These are phyloP conservation scores for Achaetomiella virescens DNA, from an alignment of 495 filamentous ascomycete species.

Conservation along the genomic window DNA sequence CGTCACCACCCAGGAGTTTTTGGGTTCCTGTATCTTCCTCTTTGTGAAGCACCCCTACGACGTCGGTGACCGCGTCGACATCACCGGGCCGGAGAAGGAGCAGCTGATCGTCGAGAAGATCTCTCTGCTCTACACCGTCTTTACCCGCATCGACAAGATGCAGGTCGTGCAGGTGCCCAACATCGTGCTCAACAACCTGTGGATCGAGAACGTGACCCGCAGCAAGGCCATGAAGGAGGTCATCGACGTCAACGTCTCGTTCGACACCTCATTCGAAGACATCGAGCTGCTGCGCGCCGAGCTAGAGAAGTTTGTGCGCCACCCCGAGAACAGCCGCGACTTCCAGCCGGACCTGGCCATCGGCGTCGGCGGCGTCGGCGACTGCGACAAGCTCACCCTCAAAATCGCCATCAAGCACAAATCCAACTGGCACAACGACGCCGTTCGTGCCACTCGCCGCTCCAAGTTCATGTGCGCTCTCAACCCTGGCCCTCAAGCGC, in stretches of 20 bases:
- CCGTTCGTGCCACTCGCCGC: constrained; percentile 70
- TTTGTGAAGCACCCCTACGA: constrained; percentile 94
- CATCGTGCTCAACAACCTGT: constrained; percentile 79
- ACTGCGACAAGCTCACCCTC: constrained; percentile 83
- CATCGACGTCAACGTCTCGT: constrained; percentile 69
- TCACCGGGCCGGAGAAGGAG: constrained; percentile 54
- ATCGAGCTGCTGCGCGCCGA: constrained; percentile 75
- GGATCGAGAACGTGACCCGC: constrained; percentile 88
- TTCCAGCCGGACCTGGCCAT: constrained; percentile 81
- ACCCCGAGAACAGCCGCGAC: constrained; percentile 82
- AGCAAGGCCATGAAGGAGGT: constrained; percentile 88
- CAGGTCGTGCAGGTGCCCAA: constrained; percentile 88
- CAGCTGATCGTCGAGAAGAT: constrained; percentile 86
- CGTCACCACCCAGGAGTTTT: constrained; percentile 82
- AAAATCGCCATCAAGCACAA: constrained; percentile 84
- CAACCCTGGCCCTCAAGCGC: constrained; percentile 73
- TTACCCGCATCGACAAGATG: constrained; percentile 73
- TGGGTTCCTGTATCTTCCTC: constrained; percentile 94
- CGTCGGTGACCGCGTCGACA: constrained; percentile 88
- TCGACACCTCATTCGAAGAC: constrained; percentile 81
- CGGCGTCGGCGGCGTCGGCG: constrained; percentile 69
- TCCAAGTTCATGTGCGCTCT: constrained; percentile 97
- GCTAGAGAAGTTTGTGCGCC: constrained; percentile 75
- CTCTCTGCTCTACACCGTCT: constrained; percentile 88
- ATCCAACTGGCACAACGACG: constrained; percentile 93